phyloP scores from a whole-genome alignment of 805 yeast genomes.

The Ogataea pilisensis region DNA sequence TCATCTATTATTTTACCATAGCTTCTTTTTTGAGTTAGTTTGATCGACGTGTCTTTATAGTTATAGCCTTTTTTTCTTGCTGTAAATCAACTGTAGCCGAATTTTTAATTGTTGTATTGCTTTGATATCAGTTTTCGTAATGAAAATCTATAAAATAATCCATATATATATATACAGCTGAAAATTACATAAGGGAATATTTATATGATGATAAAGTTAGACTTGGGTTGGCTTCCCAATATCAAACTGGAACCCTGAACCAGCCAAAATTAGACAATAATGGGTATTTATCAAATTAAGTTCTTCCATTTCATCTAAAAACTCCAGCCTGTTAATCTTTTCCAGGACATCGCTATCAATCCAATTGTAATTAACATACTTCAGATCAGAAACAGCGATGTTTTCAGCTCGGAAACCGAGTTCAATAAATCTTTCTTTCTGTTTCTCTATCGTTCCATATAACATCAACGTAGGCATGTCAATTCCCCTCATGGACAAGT shows the following conservation, averaged over 20 bases:
- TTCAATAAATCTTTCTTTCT: conserved; percentile 33
- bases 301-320: conserved; percentile 76
- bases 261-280: conserved; percentile 41
- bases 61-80: neutral
- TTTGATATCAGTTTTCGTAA: too few relatives aligned
- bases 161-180: too few relatives aligned
- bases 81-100: neutral
- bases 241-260: conserved; percentile 21
- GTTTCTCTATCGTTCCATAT: conserved; percentile 44
- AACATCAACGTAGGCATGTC: conserved; percentile 52
- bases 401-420: conserved; percentile 22
- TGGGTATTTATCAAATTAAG: conserved; percentile 57
- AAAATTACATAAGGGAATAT: too few relatives aligned
- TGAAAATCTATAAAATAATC: too few relatives aligned
- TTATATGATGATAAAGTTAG: too few relatives aligned
- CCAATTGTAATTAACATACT: conserved; percentile 41
- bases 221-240: conserved; percentile 7
- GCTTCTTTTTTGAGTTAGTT: too few relatives aligned
- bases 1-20: too few relatives aligned
- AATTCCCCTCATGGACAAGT: conserved; percentile 58
- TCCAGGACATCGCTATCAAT: conserved; percentile 34
- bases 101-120: too few relatives aligned
- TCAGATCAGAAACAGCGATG: conserved; percentile 42
- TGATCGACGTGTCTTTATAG: neutral
- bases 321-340: conserved; percentile 52